Base-by-base conservation (phyloP, 73 alveolate species). In the Effrenium voratum region DNA sequence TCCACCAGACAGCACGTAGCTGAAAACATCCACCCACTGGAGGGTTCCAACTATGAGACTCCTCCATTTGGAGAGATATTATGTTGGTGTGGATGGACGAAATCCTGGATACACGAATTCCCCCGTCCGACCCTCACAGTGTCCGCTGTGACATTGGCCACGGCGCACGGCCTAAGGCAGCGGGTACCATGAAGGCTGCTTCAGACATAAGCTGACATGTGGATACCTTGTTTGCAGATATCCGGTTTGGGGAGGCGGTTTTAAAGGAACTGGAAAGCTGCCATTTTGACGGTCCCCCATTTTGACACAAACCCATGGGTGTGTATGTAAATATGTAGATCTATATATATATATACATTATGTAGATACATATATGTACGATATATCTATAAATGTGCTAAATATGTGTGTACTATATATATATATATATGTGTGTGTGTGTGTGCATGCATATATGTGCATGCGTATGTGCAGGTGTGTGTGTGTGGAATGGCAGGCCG, bases 101-200 rank as follows among this genome's bases (percentile, higher is more conserved):
- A 3, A 36, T 6, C 73, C 73, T 22, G 19, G 19, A 52, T 52
- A 19, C 66, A 10, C 66, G 10, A 32, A 24, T 32, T 57, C 34
- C 19, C 34, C 72, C 28, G 19, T 13, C 22, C 45, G 44, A 57
- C 93, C 57, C 95, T 43, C 2, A 87, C 81, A 22, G 95, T 87
- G 84, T 87, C 95, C 12, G 95, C 49, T 32, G 95, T 43, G 47
- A 68, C n/a, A 68, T 87, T 44, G 46, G 81, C 95, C 34, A 87
- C 34, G 45, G 84, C 95, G 40, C 95, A 87, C 32, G 95, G 95
- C 95, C 84, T 87, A 16, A 55, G 80, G 28, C 66, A 52, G n/a
- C n/a, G n/a, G n/a, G n/a, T n/a, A n/a, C n/a, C n/a, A n/a, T n/a
- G n/a, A n/a, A n/a, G n/a, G n/a, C n/a, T n/a, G n/a, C n/a, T n/a